A percentile compares a stretch with the other conserved stretches of the same genome.
Evolutionary conservation across 768 basidiomycete genomes (phyloP).

Genomic region (Boletus edulis): DNA sequence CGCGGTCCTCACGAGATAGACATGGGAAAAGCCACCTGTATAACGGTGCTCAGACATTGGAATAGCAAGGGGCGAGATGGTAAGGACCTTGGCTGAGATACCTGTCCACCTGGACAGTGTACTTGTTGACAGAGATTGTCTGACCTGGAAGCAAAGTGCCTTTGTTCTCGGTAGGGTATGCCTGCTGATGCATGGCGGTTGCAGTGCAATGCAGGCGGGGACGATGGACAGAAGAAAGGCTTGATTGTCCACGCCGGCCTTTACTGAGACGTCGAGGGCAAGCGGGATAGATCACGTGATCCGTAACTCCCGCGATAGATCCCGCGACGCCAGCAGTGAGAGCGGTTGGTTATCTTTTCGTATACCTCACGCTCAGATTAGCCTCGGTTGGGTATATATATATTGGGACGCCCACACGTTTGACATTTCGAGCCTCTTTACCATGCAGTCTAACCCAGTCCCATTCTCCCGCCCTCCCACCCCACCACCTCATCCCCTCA

Average conservation of each 20-base stretch:
- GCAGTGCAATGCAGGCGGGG: slow-evolving; percentile 1
- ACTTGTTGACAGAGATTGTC: slow-evolving; percentile 85
- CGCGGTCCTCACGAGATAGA: slow-evolving; percentile 89
- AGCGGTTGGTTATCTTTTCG: not conserved
- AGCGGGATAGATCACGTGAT: slow-evolving; percentile 15
- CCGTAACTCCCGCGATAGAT: not conserved
- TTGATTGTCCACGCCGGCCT: slow-evolving; percentile 1
- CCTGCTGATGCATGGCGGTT: slow-evolving; percentile 40
- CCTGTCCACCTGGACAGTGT: slow-evolving; percentile 86
- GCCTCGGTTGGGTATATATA: slow-evolving; percentile 2
- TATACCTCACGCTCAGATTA: not conserved
- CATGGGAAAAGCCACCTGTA: slow-evolving; percentile 95
- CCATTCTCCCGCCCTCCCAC: slow-evolving; percentile 64
- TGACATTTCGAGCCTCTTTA: slow-evolving; percentile 1
- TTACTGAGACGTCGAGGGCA: not conserved
- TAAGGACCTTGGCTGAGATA: slow-evolving; percentile 89
- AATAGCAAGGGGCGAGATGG: slow-evolving; percentile 2
- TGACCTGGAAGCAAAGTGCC: slow-evolving; percentile 81
- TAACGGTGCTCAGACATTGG: slow-evolving; percentile 14
- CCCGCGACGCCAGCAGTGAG: too few species aligned
- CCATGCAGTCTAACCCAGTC: slow-evolving; percentile 18
- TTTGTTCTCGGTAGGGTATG: slow-evolving; percentile 45
- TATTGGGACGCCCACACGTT: slow-evolving; percentile 3
- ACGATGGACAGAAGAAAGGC: slow-evolving; percentile 3
- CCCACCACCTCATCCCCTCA: slow-evolving; percentile 38